Conservation (phyloP, 164 flowering plant genomes). For the Houttuynia cordata region DNA sequence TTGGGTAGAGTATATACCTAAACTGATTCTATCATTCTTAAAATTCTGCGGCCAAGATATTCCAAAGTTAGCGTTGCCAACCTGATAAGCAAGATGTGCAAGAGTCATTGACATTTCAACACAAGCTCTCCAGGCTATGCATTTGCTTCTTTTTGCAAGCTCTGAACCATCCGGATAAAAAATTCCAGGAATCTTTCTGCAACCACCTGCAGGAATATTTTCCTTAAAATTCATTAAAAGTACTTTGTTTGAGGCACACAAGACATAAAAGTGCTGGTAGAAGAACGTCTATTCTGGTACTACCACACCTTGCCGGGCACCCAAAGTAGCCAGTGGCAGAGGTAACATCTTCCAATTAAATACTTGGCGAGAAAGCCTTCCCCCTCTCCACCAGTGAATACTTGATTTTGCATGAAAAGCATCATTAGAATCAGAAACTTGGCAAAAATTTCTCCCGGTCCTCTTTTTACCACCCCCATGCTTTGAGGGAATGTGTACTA, state of each 20-base stretch:
- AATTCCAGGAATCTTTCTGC: constrained; percentile 60
- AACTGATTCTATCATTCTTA: neutral
- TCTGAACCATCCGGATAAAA: constrained; percentile 75
- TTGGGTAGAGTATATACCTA: neutral
- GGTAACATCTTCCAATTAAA: constrained; percentile 84
- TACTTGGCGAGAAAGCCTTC: constrained; percentile 58
- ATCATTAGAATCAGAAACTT: constrained; percentile 26
- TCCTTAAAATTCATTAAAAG: constrained; percentile 12
- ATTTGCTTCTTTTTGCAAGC: constrained; percentile 52
- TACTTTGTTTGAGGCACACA: constrained; percentile 10
- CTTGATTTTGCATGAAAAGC: constrained; percentile 33
- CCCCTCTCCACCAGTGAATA: constrained; percentile 94
- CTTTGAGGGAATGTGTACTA: constrained; percentile 36
- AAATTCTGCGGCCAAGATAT: neutral
- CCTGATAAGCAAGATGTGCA: constrained; percentile 83
- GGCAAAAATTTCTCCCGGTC: constrained; percentile 15
- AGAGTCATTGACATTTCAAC: constrained; percentile 56
- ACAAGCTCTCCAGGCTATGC: constrained; percentile 72
- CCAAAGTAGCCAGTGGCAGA: constrained; percentile 44
- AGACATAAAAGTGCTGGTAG: constrained; percentile 2
- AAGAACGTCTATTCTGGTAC: neutral
- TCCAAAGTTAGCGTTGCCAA: constrained; percentile 3
- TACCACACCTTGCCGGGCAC: constrained; percentile 77
- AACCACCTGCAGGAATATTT: constrained; percentile 62
- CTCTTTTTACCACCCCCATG: constrained; percentile 39